Base-by-base conservation (phyloP, 176 grass and related monocot species). In the Musa itinerans region DNA sequence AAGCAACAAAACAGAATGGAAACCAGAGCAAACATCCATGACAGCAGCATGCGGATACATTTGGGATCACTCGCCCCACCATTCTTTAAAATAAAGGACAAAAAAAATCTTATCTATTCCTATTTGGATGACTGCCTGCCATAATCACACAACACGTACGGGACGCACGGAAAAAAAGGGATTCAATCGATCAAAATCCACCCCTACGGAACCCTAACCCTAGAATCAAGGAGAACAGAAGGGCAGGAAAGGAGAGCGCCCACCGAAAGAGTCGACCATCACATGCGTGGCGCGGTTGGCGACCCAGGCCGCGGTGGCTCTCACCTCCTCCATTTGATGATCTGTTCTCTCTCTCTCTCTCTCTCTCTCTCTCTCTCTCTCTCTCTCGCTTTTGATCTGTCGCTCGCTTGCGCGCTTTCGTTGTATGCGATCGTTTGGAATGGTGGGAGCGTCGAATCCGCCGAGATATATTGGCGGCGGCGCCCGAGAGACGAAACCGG, bases 221-320 rank as follows among this genome's bases (percentile, higher is more conserved):
- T 10, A 59, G 17, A 24, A 52, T 2, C 23, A 34, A 66, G 34
- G 55, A 49, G 53, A 67, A 11, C 52, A 22, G 15, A 49, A 26
- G 57, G 53, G 29, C n/a, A 9, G 43, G 23, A 54, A 34, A 10
- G 17, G 13, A 78, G 43, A 74, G 11, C 61, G 50, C 61, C 23
- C 75, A 96, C 89, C 93, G 57, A 77, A 15, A 69, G 83, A 63
- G 72, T 96, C 87, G 78, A 96, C 87, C 71, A 81, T 92, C 77
- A 92, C 93, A 75, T 96, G 93, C 69, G 87, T 83, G 59, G 87
- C 86, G 77, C 81, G 81, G 83, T 70, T 86, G 54, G 89, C 93
- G 65, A 96, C 93, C 93, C 89, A 92, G 49, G 87, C 93, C 67
- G 89, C 83, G 59, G 93, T 90, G 52, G 83, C 54, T 53, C 85